phyloP scores from a whole-genome alignment of 1,284 basidiomycete genomes.

The Cryptococcus hybrid region DNA sequence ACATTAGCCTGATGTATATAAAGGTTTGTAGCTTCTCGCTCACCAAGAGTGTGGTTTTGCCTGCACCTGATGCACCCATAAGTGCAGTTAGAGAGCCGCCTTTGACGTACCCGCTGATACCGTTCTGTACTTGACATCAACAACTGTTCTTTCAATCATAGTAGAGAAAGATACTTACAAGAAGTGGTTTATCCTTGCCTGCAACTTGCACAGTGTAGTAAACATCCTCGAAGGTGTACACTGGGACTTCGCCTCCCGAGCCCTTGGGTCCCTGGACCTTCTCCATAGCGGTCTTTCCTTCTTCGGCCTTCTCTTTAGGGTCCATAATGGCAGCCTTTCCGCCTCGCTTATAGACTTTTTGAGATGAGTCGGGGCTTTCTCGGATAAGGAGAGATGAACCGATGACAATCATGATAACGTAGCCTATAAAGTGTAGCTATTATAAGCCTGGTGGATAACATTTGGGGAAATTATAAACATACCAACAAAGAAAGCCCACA shows the following conservation, averaged over 20 bases:
- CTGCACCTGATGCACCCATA: constrained; percentile 60
- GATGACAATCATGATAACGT: background rate
- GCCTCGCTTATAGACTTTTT: constrained; percentile 8
- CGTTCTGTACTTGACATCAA: constrained; percentile 53
- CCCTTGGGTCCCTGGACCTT: background rate
- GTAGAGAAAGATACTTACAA: constrained; percentile 4
- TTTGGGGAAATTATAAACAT: constrained; percentile 59
- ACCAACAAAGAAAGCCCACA: constrained; percentile 59
- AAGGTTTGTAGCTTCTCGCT: no score
- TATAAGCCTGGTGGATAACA: constrained; percentile 45
- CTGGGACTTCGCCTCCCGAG: background rate
- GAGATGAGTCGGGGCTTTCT: constrained; percentile 56
- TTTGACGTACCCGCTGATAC: constrained; percentile 59
- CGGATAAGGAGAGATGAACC: constrained; percentile 6
- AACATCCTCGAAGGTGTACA: background rate
- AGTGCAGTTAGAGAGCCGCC: constrained; percentile 59
- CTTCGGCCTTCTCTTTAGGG: background rate
- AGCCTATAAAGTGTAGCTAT: constrained; percentile 3
- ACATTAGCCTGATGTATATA: no score
- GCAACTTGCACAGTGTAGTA: constrained; percentile 6
- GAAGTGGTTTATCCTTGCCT: constrained; percentile 48
- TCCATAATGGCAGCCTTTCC: background rate
- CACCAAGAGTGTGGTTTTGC: constrained; percentile 57
- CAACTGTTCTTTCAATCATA: constrained; percentile 40
- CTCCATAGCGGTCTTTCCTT: background rate